A percentile compares a stretch with the other conserved stretches of the same genome.
Conservation (phyloP, 139 green algal genomes). For the Microglena sp. region DNA sequence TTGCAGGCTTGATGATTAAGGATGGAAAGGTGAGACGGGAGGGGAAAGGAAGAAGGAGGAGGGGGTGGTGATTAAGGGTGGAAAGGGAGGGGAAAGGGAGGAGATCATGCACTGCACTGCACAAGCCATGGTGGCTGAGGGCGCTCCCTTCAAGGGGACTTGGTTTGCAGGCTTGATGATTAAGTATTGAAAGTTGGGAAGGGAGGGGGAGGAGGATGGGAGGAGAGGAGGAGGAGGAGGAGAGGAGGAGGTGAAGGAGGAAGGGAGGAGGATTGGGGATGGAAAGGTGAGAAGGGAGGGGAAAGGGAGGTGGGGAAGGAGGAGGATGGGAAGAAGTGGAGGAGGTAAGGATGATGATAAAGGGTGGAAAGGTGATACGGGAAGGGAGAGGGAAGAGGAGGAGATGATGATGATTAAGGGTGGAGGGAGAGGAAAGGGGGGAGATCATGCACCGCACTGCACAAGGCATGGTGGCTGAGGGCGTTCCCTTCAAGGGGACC, state of each 20-base stretch:
- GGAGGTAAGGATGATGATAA: background rate
- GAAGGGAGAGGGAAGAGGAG: background rate
- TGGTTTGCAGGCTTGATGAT: too few species aligned
- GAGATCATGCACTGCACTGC: constrained; percentile 80
- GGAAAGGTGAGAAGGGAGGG: too few species aligned
- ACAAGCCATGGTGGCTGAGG: constrained; percentile 72
- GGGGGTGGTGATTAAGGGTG: too few species aligned
- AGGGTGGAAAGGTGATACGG: background rate
- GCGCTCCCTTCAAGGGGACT: constrained; percentile 67
- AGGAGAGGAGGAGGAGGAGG: too few species aligned
- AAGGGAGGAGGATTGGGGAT: too few species aligned
- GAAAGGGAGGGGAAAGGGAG: background rate
- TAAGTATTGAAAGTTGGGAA: too few species aligned
- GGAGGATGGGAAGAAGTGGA: background rate
- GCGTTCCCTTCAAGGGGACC: constrained; percentile 78
- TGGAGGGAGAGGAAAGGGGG: background rate
- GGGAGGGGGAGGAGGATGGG: too few species aligned
- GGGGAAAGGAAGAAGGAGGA: background rate
- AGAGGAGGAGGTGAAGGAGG: too few species aligned
- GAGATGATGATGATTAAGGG: too few species aligned
- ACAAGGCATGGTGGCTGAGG: constrained; percentile 71
- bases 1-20: constrained; percentile 95
- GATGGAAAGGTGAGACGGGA: constrained; percentile 40
- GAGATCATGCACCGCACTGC: constrained; percentile 83
- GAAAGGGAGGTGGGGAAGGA: background rate